These are phyloP conservation scores for Lachancea kluyveri DNA, from an alignment of 805 yeast species.

Conservation along the genomic window DNA sequence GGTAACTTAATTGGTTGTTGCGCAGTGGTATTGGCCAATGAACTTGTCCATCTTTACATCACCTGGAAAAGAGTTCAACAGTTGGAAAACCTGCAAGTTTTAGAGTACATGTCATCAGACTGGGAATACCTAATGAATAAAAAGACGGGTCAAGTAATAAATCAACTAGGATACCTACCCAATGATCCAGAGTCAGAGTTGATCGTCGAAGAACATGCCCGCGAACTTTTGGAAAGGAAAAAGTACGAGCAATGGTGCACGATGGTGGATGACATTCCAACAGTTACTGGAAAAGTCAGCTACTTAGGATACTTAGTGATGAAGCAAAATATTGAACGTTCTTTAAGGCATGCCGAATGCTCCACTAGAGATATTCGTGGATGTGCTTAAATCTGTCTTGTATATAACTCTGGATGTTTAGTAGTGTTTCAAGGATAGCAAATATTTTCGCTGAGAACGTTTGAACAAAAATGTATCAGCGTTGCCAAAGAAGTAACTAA, in stretches of 20 bases:
- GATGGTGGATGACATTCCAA: slow-evolving; percentile 2
- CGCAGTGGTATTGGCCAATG: slow-evolving; percentile 14
- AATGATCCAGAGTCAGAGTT: slow-evolving; percentile 6
- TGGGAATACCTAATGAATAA: slow-evolving; percentile 6
- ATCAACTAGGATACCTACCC: slow-evolving; percentile 1
- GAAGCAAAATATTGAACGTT: slow-evolving; percentile 7
- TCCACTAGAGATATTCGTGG: not conserved
- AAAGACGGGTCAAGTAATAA: slow-evolving; percentile 5
- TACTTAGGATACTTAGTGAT: slow-evolving; percentile 6
- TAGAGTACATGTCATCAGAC: slow-evolving; percentile 9
- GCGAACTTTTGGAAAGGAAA: slow-evolving; percentile 1
- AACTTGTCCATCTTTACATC: slow-evolving; percentile 11
- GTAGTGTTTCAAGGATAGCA: too few relatives aligned
- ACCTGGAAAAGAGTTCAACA: slow-evolving; percentile 18
- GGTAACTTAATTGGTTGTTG: slow-evolving; percentile 23
- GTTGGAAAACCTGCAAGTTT: slow-evolving; percentile 11
- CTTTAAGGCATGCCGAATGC: not conserved
- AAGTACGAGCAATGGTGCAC: slow-evolving; percentile 7
- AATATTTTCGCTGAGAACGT: too few relatives aligned
- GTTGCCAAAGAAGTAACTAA: too few relatives aligned
- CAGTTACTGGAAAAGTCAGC: slow-evolving; percentile 5
- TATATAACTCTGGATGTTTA: too few relatives aligned
- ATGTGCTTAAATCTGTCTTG: too few relatives aligned
- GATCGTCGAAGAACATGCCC: slow-evolving; percentile 5
- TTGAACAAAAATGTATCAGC: too few relatives aligned